A percentile compares a stretch with the other conserved stretches of the same genome.
Conservation (phyloP, 805 yeast genomes). For the Candida michaelii region DNA sequence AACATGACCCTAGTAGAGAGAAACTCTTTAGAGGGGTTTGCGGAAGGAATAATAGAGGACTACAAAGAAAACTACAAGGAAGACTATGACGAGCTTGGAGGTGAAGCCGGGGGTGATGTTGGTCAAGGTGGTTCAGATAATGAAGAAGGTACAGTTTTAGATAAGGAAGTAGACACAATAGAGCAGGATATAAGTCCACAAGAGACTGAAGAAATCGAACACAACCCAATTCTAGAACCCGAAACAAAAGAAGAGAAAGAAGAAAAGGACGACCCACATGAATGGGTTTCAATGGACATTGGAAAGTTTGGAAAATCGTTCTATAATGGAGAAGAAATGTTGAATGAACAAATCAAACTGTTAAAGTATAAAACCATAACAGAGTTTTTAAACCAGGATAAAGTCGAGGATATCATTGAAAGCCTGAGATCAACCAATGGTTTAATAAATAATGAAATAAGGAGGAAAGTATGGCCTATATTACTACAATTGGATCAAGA, state of each 20-base stretch:
- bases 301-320: constrained; percentile 47
- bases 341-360: constrained; percentile 36
- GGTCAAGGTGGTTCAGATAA: background rate
- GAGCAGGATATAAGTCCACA: background rate
- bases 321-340: constrained; percentile 35
- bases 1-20: background rate
- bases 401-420: constrained; percentile 23
- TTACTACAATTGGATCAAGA: constrained; percentile 31
- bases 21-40: constrained; percentile 2
- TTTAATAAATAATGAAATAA: constrained; percentile 38
- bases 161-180: background rate
- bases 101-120: background rate
- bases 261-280: constrained; percentile 23
- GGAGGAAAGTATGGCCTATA: constrained; percentile 53
- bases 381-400: constrained; percentile 36
- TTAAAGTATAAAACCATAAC: constrained; percentile 37
- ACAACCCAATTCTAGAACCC: background rate
- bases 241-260: background rate
- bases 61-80: background rate
- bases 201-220: background rate
- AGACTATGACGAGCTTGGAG: background rate
- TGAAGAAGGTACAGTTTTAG: background rate
- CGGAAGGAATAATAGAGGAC: background rate
- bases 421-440: constrained; percentile 50
- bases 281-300: constrained; percentile 54